Base-by-base conservation (phyloP, 2,329 filamentous ascomycete species). In the Colletotrichum godetiae region DNA sequence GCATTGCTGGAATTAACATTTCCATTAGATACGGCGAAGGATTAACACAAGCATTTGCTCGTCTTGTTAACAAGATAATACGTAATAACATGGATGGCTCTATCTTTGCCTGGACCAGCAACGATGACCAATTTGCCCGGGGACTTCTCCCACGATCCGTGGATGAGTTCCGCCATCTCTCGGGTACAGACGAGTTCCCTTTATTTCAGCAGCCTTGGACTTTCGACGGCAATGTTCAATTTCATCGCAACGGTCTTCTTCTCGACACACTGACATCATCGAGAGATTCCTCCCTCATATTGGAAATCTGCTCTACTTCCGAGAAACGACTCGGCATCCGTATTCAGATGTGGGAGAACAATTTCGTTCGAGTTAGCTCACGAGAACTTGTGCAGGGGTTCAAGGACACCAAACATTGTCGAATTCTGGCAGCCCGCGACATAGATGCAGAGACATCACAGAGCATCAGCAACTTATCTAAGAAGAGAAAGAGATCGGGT, bases 1-100 rank as follows among this genome's bases (percentile, higher is more conserved):
- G 79, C 13, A 55, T 80, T 13, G 77, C 80, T 33, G 67, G 73
- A 27, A 71, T 79, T n/a, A 77, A 75, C 29, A 79, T 80, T 76
- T 72, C 76, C 8, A 60, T 76, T 15, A 68, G 76, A 4, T 80
- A 80, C 46, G 77, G 78, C 22, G 79, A 80, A 63, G 77, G 78
- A 52, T n/a, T 29, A 19, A 12, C 19, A 8, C 73, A 71, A 27
- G 75, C 77, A 2, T 79, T 78, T 58, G 65, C 71, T 29, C 70
- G 78, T 60, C 11, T 76, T 29, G 24, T 33, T 27, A 71, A 76
- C 12, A 22, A 37, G 19, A 35, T 53, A 19, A 27, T 65, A n/a
- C 2, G 22, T 33, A n/a, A 5, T 29, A 42, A 52, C 5, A 65
- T 27, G 15, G 62, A 65, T 22, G 62, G 53, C 27, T 65, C 62